A percentile compares a stretch with the other conserved stretches of the same genome.
These are phyloP conservation scores for Mycena vulgaris DNA, from an alignment of 768 basidiomycete species.

Conservation along the genomic window DNA sequence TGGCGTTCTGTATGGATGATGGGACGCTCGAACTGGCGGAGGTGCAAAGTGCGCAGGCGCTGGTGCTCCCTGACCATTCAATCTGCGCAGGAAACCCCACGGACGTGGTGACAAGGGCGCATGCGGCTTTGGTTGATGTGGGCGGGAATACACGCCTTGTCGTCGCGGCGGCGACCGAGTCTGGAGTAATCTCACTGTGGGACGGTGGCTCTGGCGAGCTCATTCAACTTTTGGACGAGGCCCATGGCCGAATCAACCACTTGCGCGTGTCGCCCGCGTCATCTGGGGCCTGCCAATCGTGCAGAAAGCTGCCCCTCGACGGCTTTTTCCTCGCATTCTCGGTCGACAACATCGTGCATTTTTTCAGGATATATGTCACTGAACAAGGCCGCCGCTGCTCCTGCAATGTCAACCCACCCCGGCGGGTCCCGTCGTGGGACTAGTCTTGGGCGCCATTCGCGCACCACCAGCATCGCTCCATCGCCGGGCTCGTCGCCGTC, in stretches of 20 bases:
- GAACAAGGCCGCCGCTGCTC: slow-evolving; percentile 76
- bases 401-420: slow-evolving; percentile 69
- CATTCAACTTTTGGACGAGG: slow-evolving; percentile 73
- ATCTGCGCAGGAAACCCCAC: slow-evolving; percentile 72
- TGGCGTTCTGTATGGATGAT: slow-evolving; percentile 75
- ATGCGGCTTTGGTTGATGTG: slow-evolving; percentile 68
- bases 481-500: slow-evolving; percentile 62
- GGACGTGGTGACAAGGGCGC: slow-evolving; percentile 68
- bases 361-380: slow-evolving; percentile 76
- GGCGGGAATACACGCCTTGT: slow-evolving; percentile 67
- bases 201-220: slow-evolving; percentile 77
- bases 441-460: slow-evolving; percentile 69
- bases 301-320: slow-evolving; percentile 77
- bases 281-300: slow-evolving; percentile 75
- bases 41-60: slow-evolving; percentile 59
- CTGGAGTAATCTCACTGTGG: slow-evolving; percentile 84
- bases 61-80: slow-evolving; percentile 61
- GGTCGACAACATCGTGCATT: slow-evolving; percentile 71
- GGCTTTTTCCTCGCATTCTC: slow-evolving; percentile 79
- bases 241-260: slow-evolving; percentile 69
- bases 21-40: slow-evolving; percentile 78
- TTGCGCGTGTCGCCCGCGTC: slow-evolving; percentile 73
- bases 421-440: slow-evolving; percentile 61
- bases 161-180: slow-evolving; percentile 73
- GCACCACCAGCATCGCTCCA: slow-evolving; percentile 72